Evolutionary conservation across 441 rosid species (phyloP).

Genomic region (Euphorbia schlechtendalii): DNA sequence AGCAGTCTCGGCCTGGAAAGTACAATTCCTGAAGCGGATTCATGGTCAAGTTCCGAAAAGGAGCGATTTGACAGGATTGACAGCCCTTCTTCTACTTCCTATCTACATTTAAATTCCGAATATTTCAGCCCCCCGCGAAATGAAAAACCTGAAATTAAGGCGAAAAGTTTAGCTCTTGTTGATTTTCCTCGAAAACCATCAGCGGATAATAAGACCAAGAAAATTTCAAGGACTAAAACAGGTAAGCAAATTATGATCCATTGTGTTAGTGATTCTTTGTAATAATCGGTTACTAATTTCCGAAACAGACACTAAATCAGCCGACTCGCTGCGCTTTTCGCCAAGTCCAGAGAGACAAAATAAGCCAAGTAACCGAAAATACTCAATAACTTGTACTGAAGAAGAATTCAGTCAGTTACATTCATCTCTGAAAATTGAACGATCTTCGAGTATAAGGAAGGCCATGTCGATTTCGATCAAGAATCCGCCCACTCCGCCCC

Average conservation of each 20-base stretch:
- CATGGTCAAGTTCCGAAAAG: constrained; percentile 18
- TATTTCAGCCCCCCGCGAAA: constrained; percentile 18
- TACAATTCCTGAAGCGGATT: constrained; percentile 19
- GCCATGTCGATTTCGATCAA: constrained; percentile 31
- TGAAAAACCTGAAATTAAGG: constrained; percentile 7
- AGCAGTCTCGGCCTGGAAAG: constrained; percentile 25
- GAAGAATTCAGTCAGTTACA: constrained; percentile 11
- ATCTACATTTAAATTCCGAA: constrained; percentile 22
- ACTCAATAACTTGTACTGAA: constrained; percentile 4
- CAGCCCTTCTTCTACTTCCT: constrained; percentile 12
- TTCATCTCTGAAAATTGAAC: constrained; percentile 6
- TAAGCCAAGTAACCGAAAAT: constrained; percentile 9
- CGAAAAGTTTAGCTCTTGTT: constrained; percentile 6
- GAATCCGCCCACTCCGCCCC: constrained; percentile 35
- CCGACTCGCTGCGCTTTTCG: constrained; percentile 15
- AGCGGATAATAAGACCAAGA: constrained; percentile 17
- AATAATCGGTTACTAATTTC: background rate
- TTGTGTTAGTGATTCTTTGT: background rate
- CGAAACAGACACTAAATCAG: constrained; percentile 23
- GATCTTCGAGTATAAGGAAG: constrained; percentile 30
- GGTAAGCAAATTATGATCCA: constrained; percentile 15
- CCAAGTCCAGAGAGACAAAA: constrained; percentile 7
- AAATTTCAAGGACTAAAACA: constrained; percentile 13
- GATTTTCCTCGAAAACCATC: constrained; percentile 17
- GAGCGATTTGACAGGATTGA: constrained; percentile 15